Base-by-base conservation (phyloP, 805 yeast species). In the Candida golubevii region DNA sequence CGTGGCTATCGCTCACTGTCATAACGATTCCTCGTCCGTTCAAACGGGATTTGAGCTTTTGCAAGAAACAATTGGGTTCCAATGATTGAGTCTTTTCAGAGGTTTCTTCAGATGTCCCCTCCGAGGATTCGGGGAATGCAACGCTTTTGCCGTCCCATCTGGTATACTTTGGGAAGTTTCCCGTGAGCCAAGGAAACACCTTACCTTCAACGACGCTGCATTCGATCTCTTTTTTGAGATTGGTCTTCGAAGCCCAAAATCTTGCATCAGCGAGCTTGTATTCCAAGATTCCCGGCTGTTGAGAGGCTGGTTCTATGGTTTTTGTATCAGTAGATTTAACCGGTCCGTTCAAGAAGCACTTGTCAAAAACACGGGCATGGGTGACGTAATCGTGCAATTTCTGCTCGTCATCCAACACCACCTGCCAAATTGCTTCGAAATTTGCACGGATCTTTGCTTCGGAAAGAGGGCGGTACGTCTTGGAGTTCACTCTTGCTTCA, bases 351-450 rank as follows among this genome's bases (percentile, higher is more conserved):
- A 18, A 48, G 48, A 59, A 77, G 48, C 82, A 77, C 36, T 71
- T 66, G 38, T 72, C 69, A 53, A 67, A 77, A 13, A 75, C 69
- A 48, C 75, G 63, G 35, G 76, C 50, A 48, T 72, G 77, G 8
- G 75, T 66, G 15, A 75, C 57, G 40, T 67, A 68, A 44, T 73
- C 72, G 18, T 71, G 63, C 53, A 76, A 63, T 7, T 48, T 48
- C 40, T 66, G 68, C 49, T 73, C 77, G 23, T 18, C 23, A 18
- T 18, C 23, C 23, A 18, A 18, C 23, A 18, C 23, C 23, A 18
- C 23, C 23, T 18, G 23, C 23, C 23, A 18, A 18, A 18, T 18
- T 3, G 23, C 23, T 18, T 18, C 23, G 23, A 18, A 18, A 18
- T 18, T 18, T 6, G 54, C 45, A 1, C 36, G 34, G 39, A 46